Conservation (phyloP, 2,329 filamentous ascomycete species). For the Paracorniculantispora psalliotae region DNA sequence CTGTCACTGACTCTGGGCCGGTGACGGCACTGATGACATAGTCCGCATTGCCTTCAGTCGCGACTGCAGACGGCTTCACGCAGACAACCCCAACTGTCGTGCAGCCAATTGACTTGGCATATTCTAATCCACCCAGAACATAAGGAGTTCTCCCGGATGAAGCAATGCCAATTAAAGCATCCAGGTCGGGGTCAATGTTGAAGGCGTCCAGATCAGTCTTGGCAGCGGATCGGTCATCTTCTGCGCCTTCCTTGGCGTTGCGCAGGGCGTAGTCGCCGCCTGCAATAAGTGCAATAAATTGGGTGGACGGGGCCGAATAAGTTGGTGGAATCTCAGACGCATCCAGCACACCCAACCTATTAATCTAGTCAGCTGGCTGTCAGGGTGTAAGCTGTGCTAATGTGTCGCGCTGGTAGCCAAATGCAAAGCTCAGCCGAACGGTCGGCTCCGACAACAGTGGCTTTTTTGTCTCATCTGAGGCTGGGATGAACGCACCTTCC, state of each 20-base stretch:
- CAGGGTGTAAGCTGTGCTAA: too few relatives aligned
- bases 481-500: slow-evolving; percentile 28
- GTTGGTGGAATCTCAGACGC: slow-evolving; percentile 39
- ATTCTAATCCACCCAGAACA: slow-evolving; percentile 28
- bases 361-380: not conserved
- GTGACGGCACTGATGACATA: slow-evolving; percentile 33
- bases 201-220: slow-evolving; percentile 26
- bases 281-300: slow-evolving; percentile 38
- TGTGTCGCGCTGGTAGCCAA: not conserved
- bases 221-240: slow-evolving; percentile 31
- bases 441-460: not conserved
- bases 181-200: slow-evolving; percentile 24
- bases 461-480: not conserved
- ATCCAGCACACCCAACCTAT: slow-evolving; percentile 35
- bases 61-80: slow-evolving; percentile 27
- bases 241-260: slow-evolving; percentile 36
- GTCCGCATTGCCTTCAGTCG: slow-evolving; percentile 19
- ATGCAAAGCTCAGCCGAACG: not conserved
- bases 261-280: slow-evolving; percentile 37
- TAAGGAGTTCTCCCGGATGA: slow-evolving; percentile 39
- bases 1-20: slow-evolving; percentile 39
- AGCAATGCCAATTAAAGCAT: slow-evolving; percentile 37
- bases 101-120: slow-evolving; percentile 30
- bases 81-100: slow-evolving; percentile 35
- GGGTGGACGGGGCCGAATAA: slow-evolving; percentile 32